Evolutionary conservation across 805 yeast genomes (phyloP).

Genomic region (Tanozyma kutaoensis): DNA sequence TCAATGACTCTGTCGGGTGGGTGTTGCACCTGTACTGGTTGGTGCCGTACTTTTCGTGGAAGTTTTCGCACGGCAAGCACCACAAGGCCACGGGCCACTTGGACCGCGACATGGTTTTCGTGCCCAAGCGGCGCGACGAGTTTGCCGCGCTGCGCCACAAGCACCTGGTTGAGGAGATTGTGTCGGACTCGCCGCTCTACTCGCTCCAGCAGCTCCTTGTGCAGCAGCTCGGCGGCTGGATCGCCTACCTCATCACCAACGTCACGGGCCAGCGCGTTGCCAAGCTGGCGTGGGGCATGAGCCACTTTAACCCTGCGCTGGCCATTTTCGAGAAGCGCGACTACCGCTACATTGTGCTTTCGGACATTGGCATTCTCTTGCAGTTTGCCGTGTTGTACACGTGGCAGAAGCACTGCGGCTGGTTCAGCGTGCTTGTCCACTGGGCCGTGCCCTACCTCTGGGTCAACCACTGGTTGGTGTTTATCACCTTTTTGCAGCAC

Average conservation of each 20-base stretch:
- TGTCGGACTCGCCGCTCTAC: constrained; percentile 43
- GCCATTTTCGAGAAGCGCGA: constrained; percentile 42
- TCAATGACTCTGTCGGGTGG: constrained; percentile 51
- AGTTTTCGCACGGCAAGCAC: constrained; percentile 45
- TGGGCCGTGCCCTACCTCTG: constrained; percentile 48
- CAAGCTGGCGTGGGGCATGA: constrained; percentile 25
- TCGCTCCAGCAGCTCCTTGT: constrained; percentile 28
- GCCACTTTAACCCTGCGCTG: constrained; percentile 43
- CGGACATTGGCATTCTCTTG: constrained; percentile 41
- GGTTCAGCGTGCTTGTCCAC: constrained; percentile 35
- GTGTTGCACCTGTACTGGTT: constrained; percentile 41
- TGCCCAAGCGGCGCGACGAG: constrained; percentile 40
- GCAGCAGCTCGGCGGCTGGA: constrained; percentile 48
- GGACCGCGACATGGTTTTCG: constrained; percentile 45
- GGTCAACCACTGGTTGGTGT: constrained; percentile 56
- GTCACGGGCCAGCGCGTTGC: constrained; percentile 44
- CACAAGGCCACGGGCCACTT: constrained; percentile 54
- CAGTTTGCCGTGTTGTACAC: constrained; percentile 33
- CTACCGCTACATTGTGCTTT: constrained; percentile 39
- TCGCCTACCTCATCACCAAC: constrained; percentile 34
- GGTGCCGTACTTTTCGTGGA: constrained; percentile 55
- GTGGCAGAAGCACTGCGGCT: constrained; percentile 36
- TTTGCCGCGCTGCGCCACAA: constrained; percentile 18
- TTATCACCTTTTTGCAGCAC: constrained; percentile 50
- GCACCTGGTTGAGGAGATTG: constrained; percentile 26